Conservation (phyloP, 352 stramenopile species). For the Pythium rishiriense region DNA sequence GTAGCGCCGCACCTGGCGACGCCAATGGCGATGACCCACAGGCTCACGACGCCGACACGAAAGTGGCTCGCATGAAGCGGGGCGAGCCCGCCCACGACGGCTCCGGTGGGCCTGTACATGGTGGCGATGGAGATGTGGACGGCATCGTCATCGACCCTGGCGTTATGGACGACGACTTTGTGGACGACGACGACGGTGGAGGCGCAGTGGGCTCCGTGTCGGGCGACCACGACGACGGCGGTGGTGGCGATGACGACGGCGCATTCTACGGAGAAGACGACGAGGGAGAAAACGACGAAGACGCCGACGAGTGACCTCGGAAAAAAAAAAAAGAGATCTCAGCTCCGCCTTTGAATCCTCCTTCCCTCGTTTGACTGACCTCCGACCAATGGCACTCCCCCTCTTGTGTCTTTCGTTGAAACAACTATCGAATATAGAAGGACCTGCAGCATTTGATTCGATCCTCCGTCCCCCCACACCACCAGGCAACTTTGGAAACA, state of each 20-base stretch:
- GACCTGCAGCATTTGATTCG: slow-evolving; percentile 22
- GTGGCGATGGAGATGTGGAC: slow-evolving; percentile 9
- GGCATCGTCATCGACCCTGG: slow-evolving; percentile 27
- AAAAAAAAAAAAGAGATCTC: neutral
- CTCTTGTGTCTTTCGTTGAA: slow-evolving; percentile 3
- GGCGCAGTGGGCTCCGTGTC: neutral
- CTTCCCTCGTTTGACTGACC: slow-evolving; percentile 7
- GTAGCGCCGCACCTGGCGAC: neutral
- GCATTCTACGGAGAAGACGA: slow-evolving; percentile 6
- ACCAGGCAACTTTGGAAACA: neutral
- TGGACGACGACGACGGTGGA: slow-evolving; percentile 18
- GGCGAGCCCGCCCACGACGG: neutral
- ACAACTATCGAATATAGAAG: slow-evolving; percentile 7
- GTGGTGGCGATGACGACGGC: neutral
- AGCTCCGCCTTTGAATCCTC: neutral
- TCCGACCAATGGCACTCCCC: too few relatives aligned
- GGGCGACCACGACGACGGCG: neutral
- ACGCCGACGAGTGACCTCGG: neutral
- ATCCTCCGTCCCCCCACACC: slow-evolving; percentile 1
- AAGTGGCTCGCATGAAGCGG: slow-evolving; percentile 5
- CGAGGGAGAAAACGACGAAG: neutral
- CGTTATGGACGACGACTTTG: slow-evolving; percentile 27
- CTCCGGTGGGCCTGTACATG: neutral
- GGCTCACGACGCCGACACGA: neutral
- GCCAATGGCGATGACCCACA: neutral